phyloP scores from a whole-genome alignment of 2,329 filamentous ascomycete species.

The Cadophora sp. region DNA sequence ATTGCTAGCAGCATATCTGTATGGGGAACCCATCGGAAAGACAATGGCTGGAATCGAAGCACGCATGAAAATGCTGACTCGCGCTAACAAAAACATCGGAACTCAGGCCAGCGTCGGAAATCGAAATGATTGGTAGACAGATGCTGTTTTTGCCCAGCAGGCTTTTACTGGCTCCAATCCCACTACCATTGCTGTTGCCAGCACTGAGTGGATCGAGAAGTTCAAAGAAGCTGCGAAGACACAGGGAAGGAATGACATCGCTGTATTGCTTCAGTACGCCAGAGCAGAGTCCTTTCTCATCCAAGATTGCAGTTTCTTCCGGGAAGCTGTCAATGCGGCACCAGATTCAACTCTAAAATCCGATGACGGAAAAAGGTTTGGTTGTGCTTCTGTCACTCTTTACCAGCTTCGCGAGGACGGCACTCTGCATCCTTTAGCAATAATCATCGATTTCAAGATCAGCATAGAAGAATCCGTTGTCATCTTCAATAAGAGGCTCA shows the following conservation, averaged over 20 bases:
- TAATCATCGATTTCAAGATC: neutral
- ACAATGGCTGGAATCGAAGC: neutral
- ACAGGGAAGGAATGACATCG: neutral
- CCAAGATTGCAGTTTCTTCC: neutral
- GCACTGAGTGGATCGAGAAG: neutral
- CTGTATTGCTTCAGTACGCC: neutral
- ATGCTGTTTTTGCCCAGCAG: neutral
- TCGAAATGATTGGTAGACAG: neutral
- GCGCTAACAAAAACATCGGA: neutral
- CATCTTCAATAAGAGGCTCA: neutral
- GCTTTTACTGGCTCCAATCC: neutral
- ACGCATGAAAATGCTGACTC: neutral
- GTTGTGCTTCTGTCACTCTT: neutral
- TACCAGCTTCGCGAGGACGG: neutral
- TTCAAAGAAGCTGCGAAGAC: neutral
- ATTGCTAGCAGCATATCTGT: neutral
- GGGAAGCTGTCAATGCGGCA: neutral
- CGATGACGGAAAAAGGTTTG: neutral
- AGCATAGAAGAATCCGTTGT: neutral
- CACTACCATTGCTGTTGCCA: neutral
- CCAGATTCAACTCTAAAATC: neutral
- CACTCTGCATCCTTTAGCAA: neutral
- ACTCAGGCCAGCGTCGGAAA: neutral
- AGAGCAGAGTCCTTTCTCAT: neutral
- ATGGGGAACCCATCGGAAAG: neutral